Evolutionary conservation across 2,329 filamentous ascomycete genomes (phyloP).

Genomic region (Zymoseptoria ardabiliae): DNA sequence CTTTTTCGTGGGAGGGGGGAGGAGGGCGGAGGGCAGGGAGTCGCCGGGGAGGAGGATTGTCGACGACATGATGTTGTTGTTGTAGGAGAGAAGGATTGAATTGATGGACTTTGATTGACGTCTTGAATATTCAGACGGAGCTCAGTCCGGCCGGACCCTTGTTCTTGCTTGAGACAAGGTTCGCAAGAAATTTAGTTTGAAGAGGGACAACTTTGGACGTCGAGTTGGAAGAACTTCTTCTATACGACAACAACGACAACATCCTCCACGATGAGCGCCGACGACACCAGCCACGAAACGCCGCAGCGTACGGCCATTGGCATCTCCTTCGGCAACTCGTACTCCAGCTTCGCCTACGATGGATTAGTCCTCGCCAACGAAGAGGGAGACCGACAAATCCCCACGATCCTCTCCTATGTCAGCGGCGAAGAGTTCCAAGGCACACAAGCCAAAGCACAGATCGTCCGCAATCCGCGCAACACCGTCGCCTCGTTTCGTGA

Average conservation of each 20-base stretch:
- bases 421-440: conserved; percentile 96
- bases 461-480: conserved; percentile 86
- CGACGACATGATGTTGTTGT: conserved; percentile 12
- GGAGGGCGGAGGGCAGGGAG: conserved; percentile 53
- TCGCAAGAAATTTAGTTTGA: background rate
- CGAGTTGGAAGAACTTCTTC: background rate
- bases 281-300: conserved; percentile 36
- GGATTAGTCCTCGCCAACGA: conserved; percentile 99
- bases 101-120: background rate
- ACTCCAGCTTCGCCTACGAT: conserved; percentile 94
- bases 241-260: background rate
- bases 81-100: background rate
- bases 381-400: conserved; percentile 97
- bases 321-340: conserved; percentile 95
- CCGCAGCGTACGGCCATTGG: conserved; percentile 61
- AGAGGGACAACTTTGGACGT: background rate
- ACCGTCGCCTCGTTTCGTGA: conserved; percentile 95
- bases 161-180: background rate
- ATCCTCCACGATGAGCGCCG: conserved; percentile 7
- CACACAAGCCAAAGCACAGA: conserved; percentile 86
- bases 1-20: conserved; percentile 61
- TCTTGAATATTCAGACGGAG: background rate
- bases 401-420: conserved; percentile 87
- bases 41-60: conserved; percentile 79
- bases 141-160: background rate